Evolutionary conservation across 331 rosid species (phyloP), one percentile per base, ranked within the genome.

Genomic region (Telfairia occidentalis): DNA sequence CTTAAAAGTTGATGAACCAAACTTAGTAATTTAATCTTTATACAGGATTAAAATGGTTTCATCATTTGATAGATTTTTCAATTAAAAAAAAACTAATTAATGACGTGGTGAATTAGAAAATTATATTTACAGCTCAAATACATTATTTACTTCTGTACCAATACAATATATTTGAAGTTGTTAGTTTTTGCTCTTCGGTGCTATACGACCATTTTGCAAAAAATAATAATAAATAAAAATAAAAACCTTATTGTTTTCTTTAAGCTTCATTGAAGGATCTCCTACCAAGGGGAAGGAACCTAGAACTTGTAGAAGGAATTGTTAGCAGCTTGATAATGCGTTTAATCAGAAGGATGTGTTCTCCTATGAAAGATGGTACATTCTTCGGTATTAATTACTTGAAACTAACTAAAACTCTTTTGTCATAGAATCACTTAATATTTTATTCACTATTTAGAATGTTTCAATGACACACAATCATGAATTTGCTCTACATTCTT

Each of bases 221-320:
- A n/a, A n/a, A n/a, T n/a, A n/a, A n/a, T n/a, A n/a, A n/a, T n/a
- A n/a, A n/a, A n/a, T n/a, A n/a, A n/a, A n/a, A n/a, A 23, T 4
- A 40, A 21, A 42, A 38, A 38, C 21, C 35, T 67, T 61, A 2
- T 43, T 29, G 29, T 23, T 48, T 32, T 79, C 71, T 37, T 87
- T 81, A 84, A 91, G 98, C 75, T 85, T 84, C 98, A 11, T 61
- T 89, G 83, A 91, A 82, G 87, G 88, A 80, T 82, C 83, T 88
- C 60, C 76, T 89, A 37, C 64, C 88, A 29, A 75, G 28, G 74
- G 82, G 79, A 72, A 85, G 76, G 86, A 85, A 77, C 86, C 45
- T 74, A 78, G 92, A 93, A 52, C 81, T 81, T 57, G 73, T 89
- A 71, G 98, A 90, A 81, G 94, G 92, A 83, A 84, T 81, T 64